Base-by-base conservation (phyloP, 2,329 filamentous ascomycete genomes). In the Bisporella sp. region DNA sequence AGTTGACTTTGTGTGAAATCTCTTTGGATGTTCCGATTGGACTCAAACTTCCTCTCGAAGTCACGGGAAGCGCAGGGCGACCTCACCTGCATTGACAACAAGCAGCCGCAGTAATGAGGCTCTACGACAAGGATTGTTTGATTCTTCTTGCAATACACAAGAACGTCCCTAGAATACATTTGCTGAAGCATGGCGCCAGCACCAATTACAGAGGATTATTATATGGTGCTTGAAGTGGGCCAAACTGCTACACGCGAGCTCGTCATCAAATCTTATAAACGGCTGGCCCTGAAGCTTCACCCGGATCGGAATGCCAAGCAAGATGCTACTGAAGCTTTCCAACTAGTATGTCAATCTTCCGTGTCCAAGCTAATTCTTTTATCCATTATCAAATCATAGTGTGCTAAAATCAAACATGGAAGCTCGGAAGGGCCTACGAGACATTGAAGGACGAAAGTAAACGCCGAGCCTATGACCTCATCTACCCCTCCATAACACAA, bases 401-500 rank as follows among this genome's bases (percentile, higher is more conserved):
- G n/a, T 47, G n/a, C 48, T 51, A 41, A 42, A 33, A 30, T 21
- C 21, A 21, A 12, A 7, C 33, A 41, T 49, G 48, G 21, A 50
- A 69, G 68, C 61, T 70, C 21, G 54, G 37, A 47, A 46, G 37
- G 56, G 68, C 68, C 33, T 69, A 69, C 50, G 65, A 68, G 48
- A 69, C 64, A n/a, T 56, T 69, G 43, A 65, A 62, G 28, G 62
- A 68, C 47, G 58, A 58, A 51, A 48, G 5, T 40, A 55, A 61
- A 54, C 66, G 67, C 9, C 58, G 57, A 54, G 48, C 31, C 6
- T 70, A 69, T 57, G 62, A 70, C 44, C 52, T 57, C 46, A 56
- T 32, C 1, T 31, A 64, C 29, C 69, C 68, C 46, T 59, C 52
- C 9, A 30, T 5, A 8, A 49, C n/a, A 21, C 33, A 33, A n/a